These are phyloP conservation scores for Naganishia friedmannii DNA, from an alignment of 768 basidiomycete genomes.

Conservation along the genomic window DNA sequence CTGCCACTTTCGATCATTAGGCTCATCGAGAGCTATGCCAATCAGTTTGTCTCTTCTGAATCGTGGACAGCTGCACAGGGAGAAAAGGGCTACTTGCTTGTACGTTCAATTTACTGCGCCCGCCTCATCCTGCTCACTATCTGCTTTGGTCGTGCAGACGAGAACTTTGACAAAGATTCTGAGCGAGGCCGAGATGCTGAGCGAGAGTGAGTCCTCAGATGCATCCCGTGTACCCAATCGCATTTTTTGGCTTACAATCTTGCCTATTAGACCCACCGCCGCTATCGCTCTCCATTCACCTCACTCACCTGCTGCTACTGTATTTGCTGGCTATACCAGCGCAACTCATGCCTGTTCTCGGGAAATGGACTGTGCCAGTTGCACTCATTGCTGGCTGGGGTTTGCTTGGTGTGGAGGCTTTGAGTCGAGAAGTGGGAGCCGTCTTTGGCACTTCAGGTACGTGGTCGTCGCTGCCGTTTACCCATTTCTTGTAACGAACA, in stretches of 20 bases:
- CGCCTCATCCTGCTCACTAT: not conserved
- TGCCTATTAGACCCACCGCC: conserved; percentile 44
- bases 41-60: conserved; percentile 36
- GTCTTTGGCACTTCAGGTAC: conserved; percentile 47
- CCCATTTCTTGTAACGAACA: not conserved
- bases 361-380: conserved; percentile 39
- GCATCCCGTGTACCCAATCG: not conserved
- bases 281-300: conserved; percentile 46
- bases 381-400: conserved; percentile 49
- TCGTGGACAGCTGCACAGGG: conserved; percentile 25
- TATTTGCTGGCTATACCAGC: conserved; percentile 48
- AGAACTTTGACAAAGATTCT: conserved; percentile 39
- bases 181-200: conserved; percentile 45
- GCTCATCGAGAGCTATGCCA: conserved; percentile 46
- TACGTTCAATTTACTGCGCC: too few species aligned
- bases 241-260: not conserved
- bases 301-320: conserved; percentile 45
- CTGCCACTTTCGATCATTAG: conserved; percentile 44
- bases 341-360: conserved; percentile 43
- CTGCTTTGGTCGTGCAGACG: not conserved
- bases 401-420: conserved; percentile 47
- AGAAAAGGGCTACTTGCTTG: conserved; percentile 37
- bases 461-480: not conserved
- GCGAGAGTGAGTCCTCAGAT: conserved; percentile 38
- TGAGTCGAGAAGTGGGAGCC: conserved; percentile 48